These are phyloP conservation scores for Syzygium aqueum DNA, from an alignment of 345 rosid genomes.

Conservation along the genomic window DNA sequence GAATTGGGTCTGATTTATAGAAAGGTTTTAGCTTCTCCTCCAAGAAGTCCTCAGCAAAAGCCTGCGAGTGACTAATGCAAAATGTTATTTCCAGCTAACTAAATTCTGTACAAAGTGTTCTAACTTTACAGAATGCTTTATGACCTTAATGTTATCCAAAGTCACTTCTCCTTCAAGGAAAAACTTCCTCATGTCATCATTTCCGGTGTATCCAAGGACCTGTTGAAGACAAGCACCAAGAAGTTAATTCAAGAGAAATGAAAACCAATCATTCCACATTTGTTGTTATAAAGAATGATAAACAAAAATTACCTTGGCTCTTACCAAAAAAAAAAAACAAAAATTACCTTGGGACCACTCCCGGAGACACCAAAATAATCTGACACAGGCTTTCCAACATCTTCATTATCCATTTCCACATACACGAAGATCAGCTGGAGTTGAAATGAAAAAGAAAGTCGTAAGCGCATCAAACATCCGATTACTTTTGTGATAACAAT, in stretches of 20 bases:
- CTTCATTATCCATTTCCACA: slow-evolving; percentile 91
- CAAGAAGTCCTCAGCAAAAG: slow-evolving; percentile 60
- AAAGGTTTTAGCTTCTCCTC: slow-evolving; percentile 84
- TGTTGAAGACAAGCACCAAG: slow-evolving; percentile 6
- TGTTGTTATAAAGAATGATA: not conserved
- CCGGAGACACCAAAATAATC: slow-evolving; percentile 84
- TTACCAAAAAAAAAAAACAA: not conserved
- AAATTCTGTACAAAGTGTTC: not conserved
- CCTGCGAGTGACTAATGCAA: slow-evolving; percentile 14
- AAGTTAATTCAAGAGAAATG: not conserved
- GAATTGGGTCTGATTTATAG: slow-evolving; percentile 90
- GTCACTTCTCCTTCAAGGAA: slow-evolving; percentile 58
- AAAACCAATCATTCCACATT: not conserved
- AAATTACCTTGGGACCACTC: slow-evolving; percentile 50
- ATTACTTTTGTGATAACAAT: not conserved
- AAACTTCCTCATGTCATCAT: slow-evolving; percentile 68
- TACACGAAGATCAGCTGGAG: slow-evolving; percentile 80
- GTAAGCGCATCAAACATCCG: not conserved
- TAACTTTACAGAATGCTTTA: not conserved
- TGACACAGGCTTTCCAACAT: slow-evolving; percentile 83
- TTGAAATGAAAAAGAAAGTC: not conserved
- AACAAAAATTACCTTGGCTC: slow-evolving; percentile 41
- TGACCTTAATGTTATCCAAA: slow-evolving; percentile 68
- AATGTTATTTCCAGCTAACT: not conserved
- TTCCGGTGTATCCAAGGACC: slow-evolving; percentile 87